Base-by-base conservation (phyloP, 768 basidiomycete genomes). In the Amanita fuliginea region DNA sequence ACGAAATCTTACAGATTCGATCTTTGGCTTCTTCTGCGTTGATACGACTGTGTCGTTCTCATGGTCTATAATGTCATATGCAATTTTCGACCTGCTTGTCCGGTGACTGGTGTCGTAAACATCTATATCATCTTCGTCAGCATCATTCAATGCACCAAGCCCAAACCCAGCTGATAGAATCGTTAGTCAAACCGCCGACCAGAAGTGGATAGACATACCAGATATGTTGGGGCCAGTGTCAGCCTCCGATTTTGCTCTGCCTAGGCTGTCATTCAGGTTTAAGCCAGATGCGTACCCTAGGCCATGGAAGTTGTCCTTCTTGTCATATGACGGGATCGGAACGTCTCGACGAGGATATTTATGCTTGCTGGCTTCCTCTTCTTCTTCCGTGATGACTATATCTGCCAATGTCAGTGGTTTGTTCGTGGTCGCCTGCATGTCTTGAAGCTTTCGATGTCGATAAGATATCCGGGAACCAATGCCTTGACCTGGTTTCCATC, bases 401-500 rank as follows among this genome's bases (percentile, higher is more conserved):
- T 51, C 51, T 30, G 42, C 35, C 26, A 19, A 63, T 55, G 18
- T 67, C 55, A 46, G 59, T 56, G 42, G 57, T 63, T 40, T 62
- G 32, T 62, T 56, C 55, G 64, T 32, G 50, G 64, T 70, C 7
- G 68, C 66, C 51, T 77, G 77, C 10, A 74, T 62, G 61, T 87
- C 81, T 61, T 94, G 89, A 14, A 77, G 66, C 55, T 76, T 80
- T 39, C 86, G 80, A 59, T 88, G 81, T 32, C 79, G 74, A 54
- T 84, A 75, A 4, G 89, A 80, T 26, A 98, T 71, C 9, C 95
- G 78, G 3, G 94, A 92, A 0, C 95, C 96, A 16, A 98, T 80
- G 10, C 95, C 96, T 65, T 94, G 92, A 1, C 94, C 96, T 0
- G 81, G 65, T 36, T 84, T 73, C 95, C 96, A 97, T 0, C 96